Base-by-base conservation (phyloP, 441 rosid genomes). In the Syzygium malaccense region DNA sequence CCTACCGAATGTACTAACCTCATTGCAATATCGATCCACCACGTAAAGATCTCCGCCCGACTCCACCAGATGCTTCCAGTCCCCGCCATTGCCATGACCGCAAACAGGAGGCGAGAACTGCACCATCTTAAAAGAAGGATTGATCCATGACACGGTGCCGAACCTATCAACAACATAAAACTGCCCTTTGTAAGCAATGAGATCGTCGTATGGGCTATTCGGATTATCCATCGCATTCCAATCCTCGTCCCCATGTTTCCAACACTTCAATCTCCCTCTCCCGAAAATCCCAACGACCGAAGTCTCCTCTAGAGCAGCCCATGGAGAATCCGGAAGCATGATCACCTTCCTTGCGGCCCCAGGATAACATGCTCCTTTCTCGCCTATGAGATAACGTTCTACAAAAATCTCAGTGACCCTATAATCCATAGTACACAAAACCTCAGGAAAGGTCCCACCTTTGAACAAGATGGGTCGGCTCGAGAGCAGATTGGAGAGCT, bases 1-100 rank as follows among this genome's bases (percentile, higher is more conserved):
- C 14, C 45, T 4, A 5, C 83, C 5, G 5, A 11, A 18, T 66
- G 10, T 48, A 13, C n/a, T 32, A 4, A 14, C 32, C 79, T 83
- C 19, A 7, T 11, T 19, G 57, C 54, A 5, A 51, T 86, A 56
- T 7, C 88, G 58, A 32, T 89, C 91, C 14, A 94, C 94, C 80
- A 90, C 87, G 78, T 87, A 93, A 33, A 93, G 89, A 55, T 95
- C 93, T 30, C 94, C 94, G 51, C 90, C 54, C 33, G 4, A 85
- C 85, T 87, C 93, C 51, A 91, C 85, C 12, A 91, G 55, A 18
- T 90, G 78, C 86, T 89, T 90, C 92, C 49, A 71, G 28, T 88
- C 87, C 60, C 91, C 90, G 71, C 90, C 89, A 6, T 23, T 0
- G 51, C n/a, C 17, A 5, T 37, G 3, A 0, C 94, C 15, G 53